Base-by-base conservation (phyloP, 2,329 filamentous ascomycete species). In the Plenodomus biglobosus region DNA sequence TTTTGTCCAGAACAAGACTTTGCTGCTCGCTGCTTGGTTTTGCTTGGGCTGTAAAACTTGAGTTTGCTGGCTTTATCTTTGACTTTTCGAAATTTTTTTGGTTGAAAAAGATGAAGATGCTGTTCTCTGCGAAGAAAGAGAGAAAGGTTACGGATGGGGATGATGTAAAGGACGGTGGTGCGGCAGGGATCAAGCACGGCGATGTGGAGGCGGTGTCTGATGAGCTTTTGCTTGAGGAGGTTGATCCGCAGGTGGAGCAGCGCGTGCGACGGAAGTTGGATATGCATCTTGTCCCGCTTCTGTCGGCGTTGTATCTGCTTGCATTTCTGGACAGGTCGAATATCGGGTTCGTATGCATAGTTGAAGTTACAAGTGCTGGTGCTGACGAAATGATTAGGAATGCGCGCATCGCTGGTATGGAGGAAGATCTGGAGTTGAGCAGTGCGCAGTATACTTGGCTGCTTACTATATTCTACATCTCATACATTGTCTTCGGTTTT, bases 341-440 rank as follows among this genome's bases (percentile, higher is more conserved):
- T 40, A 72, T 73, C 30, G 74, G 73, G 63, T 68, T 52, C 19
- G 46, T 44, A 8, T 8, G 17, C 6, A 30, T 1, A 27, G 20
- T 20, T 18, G 13, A 7, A 22, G 6, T 15, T 16, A 15, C 21
- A 10, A 11, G 15, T n/a, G n/a, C 34, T 4, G 20, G 38, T 43
- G 17, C 44, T 41, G 21, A 35, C 13, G 4, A 19, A 8, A 18
- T 40, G 27, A 22, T 44, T 19, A 64, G 67, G 10, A 76, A 75
- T 48, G 73, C 73, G 15, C 64, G 68, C 36, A 70, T 75, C 20
- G 73, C 73, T 0, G 73, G 73, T 7, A 70, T 75, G 69, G 55
- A 56, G 35, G 53, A 59, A 15, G 69, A 72, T 40, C 60, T 72
- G 0, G 15, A 62, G 3, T 57, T 72, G 20, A 53, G 56, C 11